These are phyloP conservation scores for Acanthochlamys bracteata DNA, from an alignment of 106 monocot genomes.

Conservation along the genomic window DNA sequence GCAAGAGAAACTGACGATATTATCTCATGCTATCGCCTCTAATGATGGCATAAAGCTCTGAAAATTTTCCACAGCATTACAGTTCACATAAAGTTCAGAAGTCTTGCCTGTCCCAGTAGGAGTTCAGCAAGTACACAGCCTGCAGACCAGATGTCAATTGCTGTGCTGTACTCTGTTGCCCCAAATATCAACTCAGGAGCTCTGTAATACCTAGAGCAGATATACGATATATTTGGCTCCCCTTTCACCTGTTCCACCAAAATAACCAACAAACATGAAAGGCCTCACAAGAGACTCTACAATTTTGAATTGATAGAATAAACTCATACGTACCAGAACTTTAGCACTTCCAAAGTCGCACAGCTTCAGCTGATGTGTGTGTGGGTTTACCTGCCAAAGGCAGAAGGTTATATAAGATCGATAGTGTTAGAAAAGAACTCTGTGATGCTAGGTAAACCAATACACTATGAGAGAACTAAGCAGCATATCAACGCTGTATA, in stretches of 20 bases:
- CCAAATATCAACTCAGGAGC: conserved; percentile 88
- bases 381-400: conserved; percentile 45
- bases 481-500: too few relatives aligned
- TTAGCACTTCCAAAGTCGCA: conserved; percentile 98
- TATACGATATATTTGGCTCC: conserved; percentile 91
- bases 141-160: conserved; percentile 54
- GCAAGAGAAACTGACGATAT: neutral
- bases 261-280: conserved; percentile 7
- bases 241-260: conserved; percentile 52
- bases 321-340: conserved; percentile 63
- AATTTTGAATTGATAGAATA: neutral
- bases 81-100: neutral
- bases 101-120: conserved; percentile 41
- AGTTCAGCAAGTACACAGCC: conserved; percentile 53
- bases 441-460: too few relatives aligned
- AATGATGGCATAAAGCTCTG: too few relatives aligned
- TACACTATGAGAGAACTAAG: too few relatives aligned
- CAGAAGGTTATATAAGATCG: neutral
- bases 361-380: conserved; percentile 78
- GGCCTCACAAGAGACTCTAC: neutral
- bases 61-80: too few relatives aligned
- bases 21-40: too few relatives aligned
- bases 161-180: conserved; percentile 48
- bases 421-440: neutral
- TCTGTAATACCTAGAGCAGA: conserved; percentile 86